These are phyloP conservation scores for Fusarium cyanostomum DNA, from an alignment of 2,329 filamentous ascomycete genomes.

Conservation along the genomic window DNA sequence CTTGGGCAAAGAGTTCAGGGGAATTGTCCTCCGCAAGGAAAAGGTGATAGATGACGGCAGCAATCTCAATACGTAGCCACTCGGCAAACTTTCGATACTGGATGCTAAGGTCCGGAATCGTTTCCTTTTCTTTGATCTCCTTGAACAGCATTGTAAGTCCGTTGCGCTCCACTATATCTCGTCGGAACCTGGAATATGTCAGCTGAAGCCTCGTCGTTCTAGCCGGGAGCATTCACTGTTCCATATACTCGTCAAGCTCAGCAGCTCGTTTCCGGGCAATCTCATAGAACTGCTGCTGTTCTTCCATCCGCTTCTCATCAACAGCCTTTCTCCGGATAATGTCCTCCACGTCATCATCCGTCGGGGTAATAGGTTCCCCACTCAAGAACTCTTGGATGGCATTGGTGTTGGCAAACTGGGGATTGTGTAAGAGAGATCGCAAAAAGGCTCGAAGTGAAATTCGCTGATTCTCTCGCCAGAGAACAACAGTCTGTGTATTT, in stretches of 20 bases:
- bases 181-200: constrained; percentile 62
- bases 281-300: constrained; percentile 95
- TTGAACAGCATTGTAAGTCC: constrained; percentile 92
- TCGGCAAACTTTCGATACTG: constrained; percentile 99
- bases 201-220: constrained; percentile 12
- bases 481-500: constrained; percentile 58
- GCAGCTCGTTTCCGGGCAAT: constrained; percentile 89
- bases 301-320: constrained; percentile 88
- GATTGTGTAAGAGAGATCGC: constrained; percentile 85
- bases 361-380: constrained; percentile 74
- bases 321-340: constrained; percentile 81
- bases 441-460: constrained; percentile 92
- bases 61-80: constrained; percentile 96
- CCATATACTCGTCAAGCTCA: constrained; percentile 98
- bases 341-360: constrained; percentile 85
- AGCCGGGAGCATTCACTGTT: constrained; percentile 67
- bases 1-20: constrained; percentile 92
- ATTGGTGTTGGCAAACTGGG: constrained; percentile 82
- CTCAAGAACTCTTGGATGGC: constrained; percentile 88
- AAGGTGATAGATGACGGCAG: constrained; percentile 94
- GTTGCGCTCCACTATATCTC: constrained; percentile 75
- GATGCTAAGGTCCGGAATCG: constrained; percentile 86
- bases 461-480: constrained; percentile 89
- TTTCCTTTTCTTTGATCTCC: constrained; percentile 91
- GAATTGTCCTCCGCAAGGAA: constrained; percentile 99